phyloP scores from a whole-genome alignment of 1,139 yeast genomes.

The Sugiyamaella sp. region DNA sequence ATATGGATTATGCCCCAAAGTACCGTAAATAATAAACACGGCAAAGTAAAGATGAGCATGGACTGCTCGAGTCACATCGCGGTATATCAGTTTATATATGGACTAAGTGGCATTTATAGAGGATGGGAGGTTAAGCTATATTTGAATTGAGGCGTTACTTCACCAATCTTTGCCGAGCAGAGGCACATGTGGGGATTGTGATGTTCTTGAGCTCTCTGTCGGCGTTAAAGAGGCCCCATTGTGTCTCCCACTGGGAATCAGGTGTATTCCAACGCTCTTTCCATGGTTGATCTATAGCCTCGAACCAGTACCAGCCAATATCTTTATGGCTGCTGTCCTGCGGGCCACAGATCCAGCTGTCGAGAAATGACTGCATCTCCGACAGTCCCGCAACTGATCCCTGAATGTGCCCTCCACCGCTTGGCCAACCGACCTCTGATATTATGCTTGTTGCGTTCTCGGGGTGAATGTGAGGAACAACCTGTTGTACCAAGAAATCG shows the following conservation, averaged over 20 bases:
- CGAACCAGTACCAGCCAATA: conserved; percentile 64
- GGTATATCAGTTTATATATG: conserved; percentile 8
- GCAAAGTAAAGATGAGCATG: no score
- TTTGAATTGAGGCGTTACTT: neutral
- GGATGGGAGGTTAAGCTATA: neutral
- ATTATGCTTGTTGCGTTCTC: conserved; percentile 45
- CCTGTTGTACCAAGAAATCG: conserved; percentile 52
- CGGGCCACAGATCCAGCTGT: conserved; percentile 54
- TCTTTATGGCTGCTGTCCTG: conserved; percentile 26
- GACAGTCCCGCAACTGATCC: conserved; percentile 52
- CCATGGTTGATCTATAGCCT: conserved; percentile 79
- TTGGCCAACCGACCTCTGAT: conserved; percentile 77
- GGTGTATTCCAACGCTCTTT: conserved; percentile 55
- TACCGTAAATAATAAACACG: no score
- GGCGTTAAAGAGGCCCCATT: conserved; percentile 65
- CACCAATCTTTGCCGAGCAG: conserved; percentile 19
- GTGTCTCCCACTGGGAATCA: conserved; percentile 62
- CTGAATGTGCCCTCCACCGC: conserved; percentile 55
- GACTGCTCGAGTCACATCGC: no score
- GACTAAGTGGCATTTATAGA: conserved; percentile 11
- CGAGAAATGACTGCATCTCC: conserved; percentile 53
- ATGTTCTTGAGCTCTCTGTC: conserved; percentile 51
- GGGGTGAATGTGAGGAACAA: conserved; percentile 40
- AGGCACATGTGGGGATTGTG: conserved; percentile 36
- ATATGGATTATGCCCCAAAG: no score